A percentile compares a stretch with the other conserved stretches of the same genome.
phyloP scores from a whole-genome alignment of 2,329 filamentous ascomycete genomes.

The Dothistroma pini region DNA sequence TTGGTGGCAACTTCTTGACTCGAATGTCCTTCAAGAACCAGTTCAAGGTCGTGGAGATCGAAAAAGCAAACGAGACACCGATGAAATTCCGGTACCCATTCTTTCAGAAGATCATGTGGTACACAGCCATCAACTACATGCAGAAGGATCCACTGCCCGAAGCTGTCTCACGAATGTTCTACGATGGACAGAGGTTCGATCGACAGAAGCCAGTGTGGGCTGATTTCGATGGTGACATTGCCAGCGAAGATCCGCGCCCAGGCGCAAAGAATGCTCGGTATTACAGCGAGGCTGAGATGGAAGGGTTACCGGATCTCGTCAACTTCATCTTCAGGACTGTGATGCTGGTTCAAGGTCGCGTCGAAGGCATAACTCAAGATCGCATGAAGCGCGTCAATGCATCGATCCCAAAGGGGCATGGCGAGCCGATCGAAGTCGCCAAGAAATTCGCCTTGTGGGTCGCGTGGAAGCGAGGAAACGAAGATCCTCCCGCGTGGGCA shows the following conservation, averaged over 20 bases:
- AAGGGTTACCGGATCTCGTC: conserved; percentile 56
- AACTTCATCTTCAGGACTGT: conserved; percentile 62
- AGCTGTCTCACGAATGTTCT: conserved; percentile 53
- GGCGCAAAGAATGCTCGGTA: conserved; percentile 55
- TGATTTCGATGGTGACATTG: conserved; percentile 52
- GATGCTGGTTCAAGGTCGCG: conserved; percentile 57
- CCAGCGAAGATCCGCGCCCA: conserved; percentile 46
- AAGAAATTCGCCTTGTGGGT: conserved; percentile 62
- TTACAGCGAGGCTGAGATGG: conserved; percentile 60
- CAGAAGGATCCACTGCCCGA: conserved; percentile 61
- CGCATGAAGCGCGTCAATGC: conserved; percentile 57
- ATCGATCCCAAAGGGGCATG: conserved; percentile 60
- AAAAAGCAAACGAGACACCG: conserved; percentile 64
- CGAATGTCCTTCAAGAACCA: conserved; percentile 64
- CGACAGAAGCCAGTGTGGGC: conserved; percentile 56
- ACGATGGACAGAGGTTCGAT: conserved; percentile 54
- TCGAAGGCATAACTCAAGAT: conserved; percentile 58
- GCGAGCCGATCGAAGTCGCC: conserved; percentile 58
- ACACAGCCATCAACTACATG: conserved; percentile 61
- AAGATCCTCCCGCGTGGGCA: conserved; percentile 59
- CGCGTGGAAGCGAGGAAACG: conserved; percentile 65
- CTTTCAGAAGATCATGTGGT: conserved; percentile 69
- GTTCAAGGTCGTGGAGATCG: conserved; percentile 61
- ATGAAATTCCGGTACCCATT: conserved; percentile 64
- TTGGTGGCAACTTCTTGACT: conserved; percentile 68